These are phyloP conservation scores for Morella rubra DNA, from an alignment of 306 rosid species.

Conservation along the genomic window DNA sequence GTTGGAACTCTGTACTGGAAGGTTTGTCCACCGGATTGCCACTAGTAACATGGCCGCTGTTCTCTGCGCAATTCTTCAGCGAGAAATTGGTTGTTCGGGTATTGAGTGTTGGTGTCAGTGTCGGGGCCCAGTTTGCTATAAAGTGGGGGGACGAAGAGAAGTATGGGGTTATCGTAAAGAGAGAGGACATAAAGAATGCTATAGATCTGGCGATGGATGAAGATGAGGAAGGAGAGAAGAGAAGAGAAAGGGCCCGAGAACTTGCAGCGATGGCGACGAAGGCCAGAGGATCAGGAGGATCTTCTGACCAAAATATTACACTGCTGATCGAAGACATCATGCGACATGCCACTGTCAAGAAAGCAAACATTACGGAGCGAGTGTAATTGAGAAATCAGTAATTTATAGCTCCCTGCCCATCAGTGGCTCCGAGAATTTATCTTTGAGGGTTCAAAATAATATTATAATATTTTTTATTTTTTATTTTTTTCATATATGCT, in stretches of 20 bases:
- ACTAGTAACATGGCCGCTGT: conserved; percentile 59
- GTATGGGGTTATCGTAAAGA: conserved; percentile 21
- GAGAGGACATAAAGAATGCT: conserved; percentile 2
- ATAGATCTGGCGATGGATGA: conserved; percentile 11
- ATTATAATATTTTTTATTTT: too few species aligned
- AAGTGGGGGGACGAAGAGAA: conserved; percentile 22
- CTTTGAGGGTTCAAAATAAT: too few species aligned
- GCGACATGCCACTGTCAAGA: too few species aligned
- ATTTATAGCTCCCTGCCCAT: too few species aligned
- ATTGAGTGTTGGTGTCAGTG: conserved; percentile 10
- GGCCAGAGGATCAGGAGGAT: too few species aligned
- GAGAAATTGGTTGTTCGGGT: conserved; percentile 37
- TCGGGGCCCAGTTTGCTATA: conserved; percentile 7
- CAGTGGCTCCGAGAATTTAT: too few species aligned
- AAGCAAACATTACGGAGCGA: not conserved
- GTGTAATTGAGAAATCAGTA: too few species aligned
- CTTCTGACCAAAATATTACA: too few species aligned
- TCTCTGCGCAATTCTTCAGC: conserved; percentile 56
- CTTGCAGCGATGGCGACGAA: too few species aligned
- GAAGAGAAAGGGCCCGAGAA: not conserved
- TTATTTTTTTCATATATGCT: too few species aligned
- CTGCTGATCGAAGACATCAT: too few species aligned
- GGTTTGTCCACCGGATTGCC: conserved; percentile 50
- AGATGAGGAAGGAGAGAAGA: not conserved
- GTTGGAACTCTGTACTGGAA: conserved; percentile 69